Evolutionary conservation across 805 yeast genomes (phyloP).

Genomic region (Yarrowia hollandica): DNA sequence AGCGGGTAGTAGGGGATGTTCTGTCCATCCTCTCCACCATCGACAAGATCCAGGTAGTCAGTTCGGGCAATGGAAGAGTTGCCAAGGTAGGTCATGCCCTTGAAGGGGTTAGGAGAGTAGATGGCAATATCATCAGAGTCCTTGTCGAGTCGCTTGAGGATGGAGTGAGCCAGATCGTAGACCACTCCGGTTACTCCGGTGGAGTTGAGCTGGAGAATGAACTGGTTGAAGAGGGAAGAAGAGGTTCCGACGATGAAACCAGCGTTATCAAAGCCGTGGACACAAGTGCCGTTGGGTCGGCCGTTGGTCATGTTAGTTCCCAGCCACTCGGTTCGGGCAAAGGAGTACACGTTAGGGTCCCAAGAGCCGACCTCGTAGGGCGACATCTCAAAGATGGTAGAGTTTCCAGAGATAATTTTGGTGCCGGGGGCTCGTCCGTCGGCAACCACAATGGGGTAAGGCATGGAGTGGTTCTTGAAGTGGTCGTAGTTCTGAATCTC

Average conservation of each 20-base stretch:
- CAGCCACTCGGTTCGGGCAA: slow-evolving; percentile 64
- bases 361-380: slow-evolving; percentile 84
- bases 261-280: slow-evolving; percentile 73
- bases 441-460: slow-evolving; percentile 66
- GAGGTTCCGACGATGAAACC: slow-evolving; percentile 84
- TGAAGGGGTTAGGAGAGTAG: slow-evolving; percentile 73
- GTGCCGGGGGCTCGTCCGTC: slow-evolving; percentile 50
- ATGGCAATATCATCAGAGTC: slow-evolving; percentile 66
- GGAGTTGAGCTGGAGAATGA: slow-evolving; percentile 57
- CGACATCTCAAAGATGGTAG: slow-evolving; percentile 56
- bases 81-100: slow-evolving; percentile 45
- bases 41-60: slow-evolving; percentile 54
- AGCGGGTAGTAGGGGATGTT: slow-evolving; percentile 66
- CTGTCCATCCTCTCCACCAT: slow-evolving; percentile 73
- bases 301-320: slow-evolving; percentile 71
- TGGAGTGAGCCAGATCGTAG: slow-evolving; percentile 47
- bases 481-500: slow-evolving; percentile 60
- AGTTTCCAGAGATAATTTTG: slow-evolving; percentile 56
- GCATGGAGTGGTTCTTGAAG: slow-evolving; percentile 64
- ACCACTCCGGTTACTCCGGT: slow-evolving; percentile 53
- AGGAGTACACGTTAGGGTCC: slow-evolving; percentile 73
- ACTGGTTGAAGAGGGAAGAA: slow-evolving; percentile 73
- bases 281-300: slow-evolving; percentile 52
- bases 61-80: slow-evolving; percentile 43
- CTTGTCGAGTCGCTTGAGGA: slow-evolving; percentile 49